Conservation (phyloP, 2,329 filamentous ascomycete species). For the Truncatella angustata region DNA sequence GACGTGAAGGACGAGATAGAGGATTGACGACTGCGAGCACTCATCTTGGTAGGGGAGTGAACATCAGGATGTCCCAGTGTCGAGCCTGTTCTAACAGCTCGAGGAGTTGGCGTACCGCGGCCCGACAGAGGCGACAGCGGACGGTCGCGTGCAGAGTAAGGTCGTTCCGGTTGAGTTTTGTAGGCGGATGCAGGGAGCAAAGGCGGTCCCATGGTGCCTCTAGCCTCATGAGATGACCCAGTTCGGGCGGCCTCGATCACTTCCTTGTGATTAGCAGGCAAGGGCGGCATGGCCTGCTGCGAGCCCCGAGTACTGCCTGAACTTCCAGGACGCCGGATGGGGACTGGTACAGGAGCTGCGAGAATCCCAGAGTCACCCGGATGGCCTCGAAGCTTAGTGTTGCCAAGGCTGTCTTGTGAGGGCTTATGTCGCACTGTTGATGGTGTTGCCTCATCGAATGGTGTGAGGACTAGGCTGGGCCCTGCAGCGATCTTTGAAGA, state of each 20-base stretch:
- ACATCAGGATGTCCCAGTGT: constrained; percentile 45
- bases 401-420: constrained; percentile 50
- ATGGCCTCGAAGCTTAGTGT: constrained; percentile 37
- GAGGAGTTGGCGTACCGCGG: constrained; percentile 59
- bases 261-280: constrained; percentile 80
- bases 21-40: constrained; percentile 60
- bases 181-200: constrained; percentile 73
- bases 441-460: constrained; percentile 30
- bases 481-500: constrained; percentile 17
- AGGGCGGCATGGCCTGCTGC: constrained; percentile 57
- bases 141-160: constrained; percentile 57
- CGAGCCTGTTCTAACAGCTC: constrained; percentile 43
- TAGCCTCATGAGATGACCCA: constrained; percentile 47
- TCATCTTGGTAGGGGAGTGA: constrained; percentile 46
- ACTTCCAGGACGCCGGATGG: constrained; percentile 64
- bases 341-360: constrained; percentile 32
- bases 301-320: constrained; percentile 61
- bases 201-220: constrained; percentile 77
- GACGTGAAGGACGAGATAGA: constrained; percentile 95
- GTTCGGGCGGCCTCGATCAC: constrained; percentile 77
- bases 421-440: constrained; percentile 40
- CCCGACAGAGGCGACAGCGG: constrained; percentile 43
- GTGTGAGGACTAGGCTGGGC: constrained; percentile 19
- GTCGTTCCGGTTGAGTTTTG: constrained; percentile 45
- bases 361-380: constrained; percentile 33